phyloP scores from a whole-genome alignment of 441 rosid species.

The Syzygium malaccense region DNA sequence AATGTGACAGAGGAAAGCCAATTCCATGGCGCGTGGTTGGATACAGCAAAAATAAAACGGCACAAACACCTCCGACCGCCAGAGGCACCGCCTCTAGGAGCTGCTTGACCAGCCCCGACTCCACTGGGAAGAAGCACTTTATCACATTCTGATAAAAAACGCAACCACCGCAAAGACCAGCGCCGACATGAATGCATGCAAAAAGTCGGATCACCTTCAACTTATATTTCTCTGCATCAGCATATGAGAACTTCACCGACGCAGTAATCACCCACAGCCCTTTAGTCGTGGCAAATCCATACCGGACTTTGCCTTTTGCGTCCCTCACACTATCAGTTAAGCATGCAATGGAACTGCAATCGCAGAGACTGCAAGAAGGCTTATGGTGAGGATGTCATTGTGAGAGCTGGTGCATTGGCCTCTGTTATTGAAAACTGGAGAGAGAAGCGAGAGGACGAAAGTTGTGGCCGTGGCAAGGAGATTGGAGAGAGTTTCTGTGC shows the following conservation, averaged over 20 bases:
- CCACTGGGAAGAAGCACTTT: background rate
- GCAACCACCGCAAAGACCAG: background rate
- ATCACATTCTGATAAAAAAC: background rate
- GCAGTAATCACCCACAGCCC: background rate
- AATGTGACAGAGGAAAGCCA: constrained; percentile 3
- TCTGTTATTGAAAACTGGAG: background rate
- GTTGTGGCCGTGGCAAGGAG: constrained; percentile 1
- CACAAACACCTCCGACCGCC: background rate
- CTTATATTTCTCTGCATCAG: background rate
- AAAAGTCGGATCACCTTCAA: background rate
- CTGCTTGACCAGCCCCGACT: background rate
- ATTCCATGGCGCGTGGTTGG: constrained; percentile 5
- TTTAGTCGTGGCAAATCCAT: background rate
- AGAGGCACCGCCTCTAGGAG: background rate
- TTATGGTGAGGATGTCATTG: background rate
- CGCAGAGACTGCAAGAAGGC: background rate
- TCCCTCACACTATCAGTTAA: constrained; percentile 5
- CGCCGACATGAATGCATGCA: background rate
- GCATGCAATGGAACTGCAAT: background rate
- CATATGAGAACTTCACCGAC: background rate
- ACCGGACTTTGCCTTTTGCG: constrained; percentile 1
- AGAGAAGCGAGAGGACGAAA: background rate
- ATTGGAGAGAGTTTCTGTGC: background rate
- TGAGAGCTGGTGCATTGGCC: background rate
- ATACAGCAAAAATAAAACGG: background rate